Base-by-base conservation (phyloP, 139 green algal species). In the Chlorella vulgaris region DNA sequence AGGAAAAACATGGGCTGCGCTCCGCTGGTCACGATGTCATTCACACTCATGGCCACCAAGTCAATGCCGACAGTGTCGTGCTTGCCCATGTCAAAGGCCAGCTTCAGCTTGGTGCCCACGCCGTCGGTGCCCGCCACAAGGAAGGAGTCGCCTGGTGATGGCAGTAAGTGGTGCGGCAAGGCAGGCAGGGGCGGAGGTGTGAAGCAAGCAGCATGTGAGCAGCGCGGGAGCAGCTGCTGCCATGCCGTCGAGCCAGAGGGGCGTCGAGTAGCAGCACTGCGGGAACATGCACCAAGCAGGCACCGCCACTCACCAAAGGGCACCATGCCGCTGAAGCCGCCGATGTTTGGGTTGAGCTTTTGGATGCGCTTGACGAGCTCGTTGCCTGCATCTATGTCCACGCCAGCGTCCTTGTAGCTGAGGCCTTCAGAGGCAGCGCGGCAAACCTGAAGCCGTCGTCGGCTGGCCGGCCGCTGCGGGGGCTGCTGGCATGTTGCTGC, bases 1-100 rank as follows among this genome's bases (percentile, higher is more conserved):
- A 99, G 87, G 91, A 99, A 99, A 88, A 99, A 99, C 69, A 99
- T 88, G 2, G 96, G 96, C 84, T 94, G 90, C n/a, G 96, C 96
- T 38, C 96, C 96, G 38, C 84, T 92, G 4, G 93, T 98, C 38
- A 99, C 89, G 67, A 99, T 97, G 87, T 99, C 96, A 77, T 99
- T 99, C 7, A 99, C 96, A 74, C 88, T 95, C 94, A 98, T 98
- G 19, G 95, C 95, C 40, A 98, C 96, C n/a, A 99, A 90, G 87
- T 99, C 96, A 43, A 99, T 98, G 80, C 94, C 94, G 28, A 99
- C 95, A 1, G 95, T 99, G 88, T 98, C 94, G 83, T 99, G 96
- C 82, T 96, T 97, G 81, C 92, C 83, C 87, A 99, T 89, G 47
- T 98, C 95, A 71, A 99, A 99, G 0, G 96, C 96, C 21, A 99